Evolutionary conservation across 495 filamentous ascomycete species (phyloP).

Genomic region (Penicillium desertorum): DNA sequence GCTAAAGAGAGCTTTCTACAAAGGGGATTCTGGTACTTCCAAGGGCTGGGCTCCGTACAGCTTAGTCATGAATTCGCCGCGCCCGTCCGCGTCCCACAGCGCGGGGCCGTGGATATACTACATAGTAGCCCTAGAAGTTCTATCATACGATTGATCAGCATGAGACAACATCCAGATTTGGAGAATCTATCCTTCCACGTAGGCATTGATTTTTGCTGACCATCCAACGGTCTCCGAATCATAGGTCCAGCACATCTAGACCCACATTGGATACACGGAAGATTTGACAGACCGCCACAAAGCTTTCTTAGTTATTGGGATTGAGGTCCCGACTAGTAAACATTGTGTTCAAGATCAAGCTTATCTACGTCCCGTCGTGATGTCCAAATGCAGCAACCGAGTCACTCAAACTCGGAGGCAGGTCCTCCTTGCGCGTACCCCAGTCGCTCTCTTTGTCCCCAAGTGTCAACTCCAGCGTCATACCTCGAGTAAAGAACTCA

Average conservation of each 20-base stretch:
- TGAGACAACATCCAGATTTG: not conserved
- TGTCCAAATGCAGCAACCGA: constrained; percentile 1
- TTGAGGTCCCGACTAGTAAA: not conserved
- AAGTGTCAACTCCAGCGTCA: constrained; percentile 64
- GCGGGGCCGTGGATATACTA: not conserved
- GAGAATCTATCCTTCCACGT: not conserved
- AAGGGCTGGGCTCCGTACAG: not conserved
- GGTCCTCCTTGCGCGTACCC: constrained; percentile 62
- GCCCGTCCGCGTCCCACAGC: too few species aligned
- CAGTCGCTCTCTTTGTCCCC: constrained; percentile 65
- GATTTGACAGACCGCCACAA: not conserved
- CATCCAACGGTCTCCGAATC: not conserved
- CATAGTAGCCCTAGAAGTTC: constrained; percentile 5
- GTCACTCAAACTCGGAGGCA: constrained; percentile 54
- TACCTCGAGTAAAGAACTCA: constrained; percentile 70
- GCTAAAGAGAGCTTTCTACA: not conserved
- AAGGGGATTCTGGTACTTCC: constrained; percentile 1
- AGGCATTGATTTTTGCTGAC: not conserved
- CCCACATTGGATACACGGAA: constrained; percentile 12
- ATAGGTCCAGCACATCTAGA: not conserved
- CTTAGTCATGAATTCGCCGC: constrained; percentile 2
- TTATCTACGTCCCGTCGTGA: constrained; percentile 1
- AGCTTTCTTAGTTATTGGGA: not conserved
- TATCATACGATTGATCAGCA: not conserved
- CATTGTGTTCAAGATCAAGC: not conserved